Conservation (phyloP, 495 filamentous ascomycete species). For the Neurospora sp. region DNA sequence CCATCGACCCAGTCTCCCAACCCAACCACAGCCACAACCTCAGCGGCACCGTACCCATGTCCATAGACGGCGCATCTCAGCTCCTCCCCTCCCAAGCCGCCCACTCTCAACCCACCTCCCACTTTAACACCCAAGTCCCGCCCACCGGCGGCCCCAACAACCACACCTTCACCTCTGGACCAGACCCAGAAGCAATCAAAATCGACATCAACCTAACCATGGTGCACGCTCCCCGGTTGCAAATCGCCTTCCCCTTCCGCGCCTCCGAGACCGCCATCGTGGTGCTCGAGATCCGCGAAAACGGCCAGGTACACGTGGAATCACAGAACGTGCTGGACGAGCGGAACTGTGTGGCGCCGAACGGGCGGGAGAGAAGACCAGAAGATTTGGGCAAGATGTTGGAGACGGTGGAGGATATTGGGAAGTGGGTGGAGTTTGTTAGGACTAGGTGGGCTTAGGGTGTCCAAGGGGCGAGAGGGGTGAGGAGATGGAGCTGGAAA, state of each 20-base stretch:
- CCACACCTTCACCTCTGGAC: neutral
- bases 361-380: conserved; percentile 10
- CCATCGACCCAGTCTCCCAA: neutral
- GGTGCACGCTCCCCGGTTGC: conserved; percentile 34
- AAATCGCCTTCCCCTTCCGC: conserved; percentile 41
- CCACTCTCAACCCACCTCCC: neutral
- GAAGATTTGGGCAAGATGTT: conserved; percentile 27
- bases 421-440: conserved; percentile 48
- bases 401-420: conserved; percentile 38
- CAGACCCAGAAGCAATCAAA: conserved; percentile 8
- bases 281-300: conserved; percentile 49
- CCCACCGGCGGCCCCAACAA: neutral
- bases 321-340: conserved; percentile 30
- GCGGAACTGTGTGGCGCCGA: conserved; percentile 9
- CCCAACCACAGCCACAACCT: conserved; percentile 32
- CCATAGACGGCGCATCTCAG: neutral
- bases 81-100: neutral
- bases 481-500: neutral
- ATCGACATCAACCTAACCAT: conserved; percentile 41
- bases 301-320: conserved; percentile 44
- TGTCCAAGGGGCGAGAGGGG: neutral
- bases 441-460: conserved; percentile 21
- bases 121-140: neutral
- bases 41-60: conserved; percentile 23
- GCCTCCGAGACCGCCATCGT: conserved; percentile 28